Evolutionary conservation across 441 rosid species (phyloP).

Genomic region (Monsonia emarginata): DNA sequence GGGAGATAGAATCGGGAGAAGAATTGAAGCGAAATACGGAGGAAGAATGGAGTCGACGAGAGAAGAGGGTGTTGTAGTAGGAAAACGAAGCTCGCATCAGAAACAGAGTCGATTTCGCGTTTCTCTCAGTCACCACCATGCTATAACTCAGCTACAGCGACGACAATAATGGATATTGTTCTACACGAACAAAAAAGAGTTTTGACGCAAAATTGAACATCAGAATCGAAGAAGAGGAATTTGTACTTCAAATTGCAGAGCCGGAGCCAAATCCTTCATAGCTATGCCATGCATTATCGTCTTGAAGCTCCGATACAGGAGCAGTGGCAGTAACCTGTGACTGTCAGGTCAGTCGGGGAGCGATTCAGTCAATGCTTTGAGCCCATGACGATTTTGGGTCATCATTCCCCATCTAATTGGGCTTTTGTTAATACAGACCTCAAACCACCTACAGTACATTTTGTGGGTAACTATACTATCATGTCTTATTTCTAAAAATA

Average conservation of each 20-base stretch:
- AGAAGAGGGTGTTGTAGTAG: neutral
- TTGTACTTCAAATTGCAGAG: neutral
- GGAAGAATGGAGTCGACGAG: neutral
- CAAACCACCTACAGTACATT: no score
- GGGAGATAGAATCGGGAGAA: neutral
- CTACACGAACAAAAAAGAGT: neutral
- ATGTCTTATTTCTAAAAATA: no score
- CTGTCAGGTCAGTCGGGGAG: no score
- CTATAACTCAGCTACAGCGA: neutral
- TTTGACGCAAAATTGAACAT: neutral
- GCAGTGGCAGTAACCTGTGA: no score
- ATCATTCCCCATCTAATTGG: no score
- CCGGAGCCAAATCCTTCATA: neutral
- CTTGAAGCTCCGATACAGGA: neutral
- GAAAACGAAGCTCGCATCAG: slow-evolving; percentile 1
- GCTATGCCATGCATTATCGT: neutral
- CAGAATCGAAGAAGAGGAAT: neutral
- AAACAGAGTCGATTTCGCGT: neutral
- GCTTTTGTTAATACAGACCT: no score
- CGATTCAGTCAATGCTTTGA: no score
- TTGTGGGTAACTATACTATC: no score
- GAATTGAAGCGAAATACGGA: neutral
- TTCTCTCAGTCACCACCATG: slow-evolving; percentile 3
- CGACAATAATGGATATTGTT: neutral
- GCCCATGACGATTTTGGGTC: no score